Evolutionary conservation across 23 red algal species (phyloP), one percentile per base, ranked within the genome.

Genomic region (Gracilaria domingensis): DNA sequence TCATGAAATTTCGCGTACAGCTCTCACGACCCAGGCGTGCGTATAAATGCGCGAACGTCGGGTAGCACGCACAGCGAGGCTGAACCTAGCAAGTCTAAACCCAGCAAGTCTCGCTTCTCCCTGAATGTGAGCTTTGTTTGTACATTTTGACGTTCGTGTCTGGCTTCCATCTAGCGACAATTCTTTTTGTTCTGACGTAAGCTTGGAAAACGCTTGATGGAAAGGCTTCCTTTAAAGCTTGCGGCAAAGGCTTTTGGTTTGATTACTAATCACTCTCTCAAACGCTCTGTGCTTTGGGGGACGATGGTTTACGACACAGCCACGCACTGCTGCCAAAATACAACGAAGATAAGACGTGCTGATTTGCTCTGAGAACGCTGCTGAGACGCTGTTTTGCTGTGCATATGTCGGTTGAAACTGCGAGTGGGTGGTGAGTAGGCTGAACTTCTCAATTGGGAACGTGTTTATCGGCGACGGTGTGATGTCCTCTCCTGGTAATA

Each of bases 171-270:
- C 64, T 69, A 69, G 64, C 64, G 32, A 28, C 64, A 69, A 28
- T 37, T 69, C 28, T 34, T 69, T 55, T 69, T 69, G 28, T 37
- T 69, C 64, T 69, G 30, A 69, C 64, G 64, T 69, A 69, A 69
- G 29, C 64, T 37, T 18, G 32, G 30, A 36, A 69, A 69, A 69
- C 64, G 64, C 14, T 69, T 34, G 64, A 37, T 7, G 28, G 20
- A 37, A 38, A 0, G 23, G 24, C 20, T 17, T 69, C 32, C 13
- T 55, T 16, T 55, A 16, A 55, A 20, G 11, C 51, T 20, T 34
- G 26, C n/a, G 30, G 7, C 32, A 8, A 11, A 37, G 30, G 16
- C 8, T 64, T 32, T 69, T 36, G 64, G 6, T 18, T 36, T 69
- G 64, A 69, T 69, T 37, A 69, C 64, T 69, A 1, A 69, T 69